Conservation (phyloP, 2,329 filamentous ascomycete species). For the Amylocarpus encephaloides region DNA sequence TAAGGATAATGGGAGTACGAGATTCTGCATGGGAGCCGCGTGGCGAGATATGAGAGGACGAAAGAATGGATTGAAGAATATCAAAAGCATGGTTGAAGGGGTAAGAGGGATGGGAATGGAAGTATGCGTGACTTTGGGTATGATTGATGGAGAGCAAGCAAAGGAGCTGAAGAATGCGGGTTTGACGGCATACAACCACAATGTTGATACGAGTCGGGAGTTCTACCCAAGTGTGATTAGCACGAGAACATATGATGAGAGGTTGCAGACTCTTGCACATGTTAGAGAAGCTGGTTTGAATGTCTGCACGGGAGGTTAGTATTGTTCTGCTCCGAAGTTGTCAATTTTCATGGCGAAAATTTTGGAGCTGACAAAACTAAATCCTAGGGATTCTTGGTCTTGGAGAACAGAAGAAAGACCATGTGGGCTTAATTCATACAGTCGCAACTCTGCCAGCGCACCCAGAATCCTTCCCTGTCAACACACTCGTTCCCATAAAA, state of each 20-base stretch:
- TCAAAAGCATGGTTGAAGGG: slow-evolving; percentile 79
- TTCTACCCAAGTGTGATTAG: slow-evolving; percentile 84
- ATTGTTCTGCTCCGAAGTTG: no score
- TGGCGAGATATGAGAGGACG: slow-evolving; percentile 93
- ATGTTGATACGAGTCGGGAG: slow-evolving; percentile 83
- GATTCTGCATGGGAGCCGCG: slow-evolving; percentile 93
- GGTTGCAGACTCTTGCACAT: slow-evolving; percentile 69
- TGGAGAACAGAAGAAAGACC: slow-evolving; percentile 72
- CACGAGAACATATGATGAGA: slow-evolving; percentile 81
- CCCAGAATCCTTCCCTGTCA: slow-evolving; percentile 87
- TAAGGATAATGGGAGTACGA: slow-evolving; percentile 76
- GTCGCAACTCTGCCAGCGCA: slow-evolving; percentile 74
- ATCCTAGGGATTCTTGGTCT: slow-evolving; percentile 66
- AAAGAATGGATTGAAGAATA: slow-evolving; percentile 75
- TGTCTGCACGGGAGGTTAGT: slow-evolving; percentile 68
- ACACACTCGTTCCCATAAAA: slow-evolving; percentile 84
- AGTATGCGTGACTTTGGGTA: slow-evolving; percentile 86
- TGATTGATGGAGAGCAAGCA: slow-evolving; percentile 80
- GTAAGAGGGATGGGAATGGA: slow-evolving; percentile 82
- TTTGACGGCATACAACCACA: slow-evolving; percentile 90
- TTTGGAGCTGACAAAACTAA: no score
- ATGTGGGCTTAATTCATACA: slow-evolving; percentile 76
- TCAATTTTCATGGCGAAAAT: no score
- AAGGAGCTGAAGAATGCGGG: slow-evolving; percentile 77
- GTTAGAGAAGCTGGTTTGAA: slow-evolving; percentile 83